phyloP scores from a whole-genome alignment of 1,284 basidiomycete species.

The Cerioporus squamosus region DNA sequence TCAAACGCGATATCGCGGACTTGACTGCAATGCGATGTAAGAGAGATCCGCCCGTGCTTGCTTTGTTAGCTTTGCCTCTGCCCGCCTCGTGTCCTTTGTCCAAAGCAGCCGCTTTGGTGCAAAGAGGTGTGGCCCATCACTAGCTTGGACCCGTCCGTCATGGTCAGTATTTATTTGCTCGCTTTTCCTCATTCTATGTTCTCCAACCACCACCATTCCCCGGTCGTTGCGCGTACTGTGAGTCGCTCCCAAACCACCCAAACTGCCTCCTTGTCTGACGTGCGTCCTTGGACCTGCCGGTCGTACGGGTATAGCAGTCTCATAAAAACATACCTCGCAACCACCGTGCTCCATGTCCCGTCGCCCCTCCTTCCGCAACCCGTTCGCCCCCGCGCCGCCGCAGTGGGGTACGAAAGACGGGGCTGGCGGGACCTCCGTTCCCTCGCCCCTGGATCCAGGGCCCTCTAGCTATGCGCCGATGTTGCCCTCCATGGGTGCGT shows the following conservation, averaged over 20 bases:
- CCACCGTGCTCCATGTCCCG: background rate
- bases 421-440: background rate
- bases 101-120: background rate
- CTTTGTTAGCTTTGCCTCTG: background rate
- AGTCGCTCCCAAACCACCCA: background rate
- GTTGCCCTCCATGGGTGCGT: background rate
- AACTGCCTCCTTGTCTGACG: background rate
- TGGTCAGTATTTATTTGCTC: background rate
- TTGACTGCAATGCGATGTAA: too few relatives aligned
- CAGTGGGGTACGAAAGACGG: background rate
- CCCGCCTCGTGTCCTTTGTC: background rate
- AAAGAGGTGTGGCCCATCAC: background rate
- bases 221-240: background rate
- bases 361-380: constrained; percentile 5
- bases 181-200: background rate
- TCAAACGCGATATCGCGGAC: too few relatives aligned
- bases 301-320: background rate
- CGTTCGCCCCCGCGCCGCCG: constrained; percentile 2
- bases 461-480: background rate
- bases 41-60: too few relatives aligned
- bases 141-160: background rate
- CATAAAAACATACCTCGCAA: background rate
- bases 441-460: background rate
- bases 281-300: background rate
- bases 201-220: background rate